Evolutionary conservation across 345 rosid genomes (phyloP), one percentile per base, ranked within the genome.

Genomic region (Eucalyptus cloeziana): DNA sequence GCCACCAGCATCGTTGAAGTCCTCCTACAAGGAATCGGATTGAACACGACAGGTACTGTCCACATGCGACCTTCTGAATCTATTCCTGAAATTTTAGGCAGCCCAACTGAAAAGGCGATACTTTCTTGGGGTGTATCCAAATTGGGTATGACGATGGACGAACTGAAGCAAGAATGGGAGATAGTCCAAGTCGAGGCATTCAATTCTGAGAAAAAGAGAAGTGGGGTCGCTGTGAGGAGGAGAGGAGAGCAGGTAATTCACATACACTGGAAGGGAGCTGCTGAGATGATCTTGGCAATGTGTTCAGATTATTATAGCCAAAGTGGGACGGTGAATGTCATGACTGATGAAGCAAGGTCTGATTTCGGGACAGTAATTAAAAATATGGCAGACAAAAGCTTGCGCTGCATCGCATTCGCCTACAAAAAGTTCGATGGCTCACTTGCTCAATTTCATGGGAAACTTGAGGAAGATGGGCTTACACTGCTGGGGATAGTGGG

Each of bases 241-340:
- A 92, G 80, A 7, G 52, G 45, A 4, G 94, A 94, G 30, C 89
- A 69, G 51, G 88, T 91, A 1, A 3, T 88, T 47, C 94, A 95
- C 52, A 88, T 92, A 80, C 98, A 97, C 69, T 95, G 97, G 97
- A 96, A 95, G 91, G 98, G 98, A 88, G 96, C 95, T 4, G 96
- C 98, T 2, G 98, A 94, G 96, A 94, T 93, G 95, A 91, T 95
- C 86, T 92, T 96, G 51, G 93, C 95, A 5, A 92, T 90, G 97
- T 95, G 98, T 89, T 91, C 96, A 2, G 92, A 93, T 58, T 96
- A 89, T 92, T 93, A 93, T 19, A 93, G 94, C 86, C 94, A 91
- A 56, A 89, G 92, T 7, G 97, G 98, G 85, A 85, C 7, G 3
- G 33, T 89, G 51, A 93, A 43, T 49, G 87, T 88, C 30, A 60